Evolutionary conservation across 2,329 filamentous ascomycete species (phyloP).

Genomic region (Knoxdaviesia proteae): DNA sequence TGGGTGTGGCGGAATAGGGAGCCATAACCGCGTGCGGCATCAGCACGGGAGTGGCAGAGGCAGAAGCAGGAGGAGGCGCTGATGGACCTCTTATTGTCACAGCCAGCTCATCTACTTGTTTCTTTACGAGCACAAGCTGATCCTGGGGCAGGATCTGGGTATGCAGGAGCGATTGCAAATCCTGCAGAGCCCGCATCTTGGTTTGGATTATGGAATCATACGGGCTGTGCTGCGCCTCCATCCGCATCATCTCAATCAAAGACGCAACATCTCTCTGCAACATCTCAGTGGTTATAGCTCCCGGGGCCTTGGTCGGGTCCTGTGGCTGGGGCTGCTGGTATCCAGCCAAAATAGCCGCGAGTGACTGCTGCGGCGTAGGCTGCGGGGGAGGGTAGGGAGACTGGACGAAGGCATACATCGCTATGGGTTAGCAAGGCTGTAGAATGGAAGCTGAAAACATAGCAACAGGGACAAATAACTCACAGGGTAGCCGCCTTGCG

Average conservation of each 20-base stretch:
- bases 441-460: no score
- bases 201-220: constrained; percentile 57
- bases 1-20: constrained; percentile 17
- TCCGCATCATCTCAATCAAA: constrained; percentile 52
- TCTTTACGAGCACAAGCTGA: constrained; percentile 66
- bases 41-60: no score
- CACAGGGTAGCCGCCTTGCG: no score
- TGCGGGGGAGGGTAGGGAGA: neutral
- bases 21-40: no score
- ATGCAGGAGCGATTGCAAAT: constrained; percentile 55
- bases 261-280: constrained; percentile 68
- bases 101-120: constrained; percentile 64
- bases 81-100: constrained; percentile 33
- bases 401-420: neutral
- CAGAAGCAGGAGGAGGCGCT: constrained; percentile 11
- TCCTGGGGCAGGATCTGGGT: constrained; percentile 58
- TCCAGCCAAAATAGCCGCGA: constrained; percentile 10
- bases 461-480: no score
- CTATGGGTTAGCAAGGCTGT: neutral
- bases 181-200: constrained; percentile 65
- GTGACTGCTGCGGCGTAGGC: constrained; percentile 5
- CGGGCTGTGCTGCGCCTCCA: constrained; percentile 54
- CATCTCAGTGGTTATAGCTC: constrained; percentile 40
- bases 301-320: no score
- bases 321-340: no score